phyloP scores from a whole-genome alignment of 2,329 filamentous ascomycete species.

The Microcera coccophila region DNA sequence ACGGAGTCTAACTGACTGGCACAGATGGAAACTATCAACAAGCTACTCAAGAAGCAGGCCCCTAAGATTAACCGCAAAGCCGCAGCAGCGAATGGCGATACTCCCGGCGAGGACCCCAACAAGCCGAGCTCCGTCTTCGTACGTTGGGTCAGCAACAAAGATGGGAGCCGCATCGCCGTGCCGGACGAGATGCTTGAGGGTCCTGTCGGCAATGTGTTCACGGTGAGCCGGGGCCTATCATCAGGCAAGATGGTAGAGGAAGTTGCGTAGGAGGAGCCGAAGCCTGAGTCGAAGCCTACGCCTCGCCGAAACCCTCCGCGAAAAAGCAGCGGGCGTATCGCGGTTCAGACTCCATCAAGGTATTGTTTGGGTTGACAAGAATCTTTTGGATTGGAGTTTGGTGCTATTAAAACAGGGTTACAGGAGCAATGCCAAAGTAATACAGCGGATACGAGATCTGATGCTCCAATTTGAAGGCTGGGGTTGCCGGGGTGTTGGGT shows the following conservation, averaged over 20 bases:
- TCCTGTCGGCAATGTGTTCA: constrained; percentile 59
- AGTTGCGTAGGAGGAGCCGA: constrained; percentile 37
- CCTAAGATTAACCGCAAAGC: constrained; percentile 64
- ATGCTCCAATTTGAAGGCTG: too few species aligned
- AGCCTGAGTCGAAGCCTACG: not conserved
- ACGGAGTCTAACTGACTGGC: constrained; percentile 4
- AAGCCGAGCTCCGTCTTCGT: constrained; percentile 60
- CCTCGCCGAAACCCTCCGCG: not conserved
- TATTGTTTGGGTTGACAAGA: not conserved
- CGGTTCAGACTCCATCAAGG: not conserved
- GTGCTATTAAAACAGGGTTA: too few species aligned
- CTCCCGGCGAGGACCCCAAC: constrained; percentile 44
- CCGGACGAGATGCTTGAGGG: constrained; percentile 64
- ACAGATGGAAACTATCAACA: constrained; percentile 88
- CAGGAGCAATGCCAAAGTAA: too few species aligned
- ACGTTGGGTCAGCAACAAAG: constrained; percentile 66
- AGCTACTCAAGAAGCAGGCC: constrained; percentile 80
- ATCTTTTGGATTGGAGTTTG: too few species aligned
- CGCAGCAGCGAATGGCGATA: constrained; percentile 43
- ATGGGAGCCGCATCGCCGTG: constrained; percentile 60
- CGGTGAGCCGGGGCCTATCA: constrained; percentile 28
- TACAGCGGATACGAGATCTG: too few species aligned
- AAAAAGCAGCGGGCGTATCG: not conserved
- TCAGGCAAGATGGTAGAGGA: constrained; percentile 53
- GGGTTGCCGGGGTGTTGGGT: too few species aligned